These are phyloP conservation scores for Aspergillus funiculosus DNA, from an alignment of 495 filamentous ascomycete genomes.

Conservation along the genomic window DNA sequence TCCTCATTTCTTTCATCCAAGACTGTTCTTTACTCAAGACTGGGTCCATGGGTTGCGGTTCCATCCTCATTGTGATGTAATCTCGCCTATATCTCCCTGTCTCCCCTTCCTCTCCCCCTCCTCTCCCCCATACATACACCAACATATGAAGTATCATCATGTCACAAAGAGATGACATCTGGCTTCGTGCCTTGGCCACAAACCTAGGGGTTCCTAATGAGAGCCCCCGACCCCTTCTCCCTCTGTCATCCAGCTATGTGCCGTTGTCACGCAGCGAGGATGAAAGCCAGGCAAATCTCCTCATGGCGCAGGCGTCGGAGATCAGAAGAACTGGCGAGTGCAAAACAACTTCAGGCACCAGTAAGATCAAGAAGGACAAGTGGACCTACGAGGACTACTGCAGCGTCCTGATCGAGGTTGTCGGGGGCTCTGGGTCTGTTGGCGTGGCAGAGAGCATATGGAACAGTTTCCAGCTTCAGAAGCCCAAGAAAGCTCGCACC, in stretches of 20 bases:
- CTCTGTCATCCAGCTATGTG: background rate
- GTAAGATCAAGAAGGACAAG: slow-evolving; percentile 12
- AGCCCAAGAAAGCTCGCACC: slow-evolving; percentile 9
- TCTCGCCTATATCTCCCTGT: no score
- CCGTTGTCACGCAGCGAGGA: background rate
- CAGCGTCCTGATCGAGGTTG: slow-evolving; percentile 2
- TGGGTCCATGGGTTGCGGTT: no score
- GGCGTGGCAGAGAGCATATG: slow-evolving; percentile 8
- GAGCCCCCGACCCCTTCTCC: background rate
- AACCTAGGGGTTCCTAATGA: slow-evolving; percentile 2
- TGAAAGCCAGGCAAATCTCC: slow-evolving; percentile 7
- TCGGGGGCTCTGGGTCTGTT: slow-evolving; percentile 1
- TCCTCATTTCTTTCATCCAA: no score
- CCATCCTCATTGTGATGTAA: no score
- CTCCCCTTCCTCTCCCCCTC: no score
- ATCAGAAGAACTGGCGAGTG: slow-evolving; percentile 8
- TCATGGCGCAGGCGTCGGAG: slow-evolving; percentile 11
- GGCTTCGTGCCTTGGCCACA: slow-evolving; percentile 12
- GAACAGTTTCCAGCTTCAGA: slow-evolving; percentile 8
- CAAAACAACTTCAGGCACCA: background rate
- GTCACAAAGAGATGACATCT: slow-evolving; percentile 10
- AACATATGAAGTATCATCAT: no score
- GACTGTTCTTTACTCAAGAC: no score
- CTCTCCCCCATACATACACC: no score
- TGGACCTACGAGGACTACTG: slow-evolving; percentile 13